These are phyloP conservation scores for Aegilops umbellulata DNA, from an alignment of 176 grass and related monocot genomes.

Conservation along the genomic window DNA sequence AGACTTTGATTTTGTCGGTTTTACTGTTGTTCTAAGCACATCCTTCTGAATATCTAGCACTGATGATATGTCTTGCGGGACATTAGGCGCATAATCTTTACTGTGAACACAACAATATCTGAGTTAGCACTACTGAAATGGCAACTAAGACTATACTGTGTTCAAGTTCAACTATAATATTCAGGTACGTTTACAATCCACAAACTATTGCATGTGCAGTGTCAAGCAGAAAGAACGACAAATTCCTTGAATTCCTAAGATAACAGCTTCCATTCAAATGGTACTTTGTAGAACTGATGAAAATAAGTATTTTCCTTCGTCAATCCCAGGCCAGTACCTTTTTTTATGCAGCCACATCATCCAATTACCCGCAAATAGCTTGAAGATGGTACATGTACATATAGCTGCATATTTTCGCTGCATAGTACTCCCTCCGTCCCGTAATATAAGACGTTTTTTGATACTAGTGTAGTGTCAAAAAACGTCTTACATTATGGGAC, in stretches of 20 bases:
- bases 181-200: background rate
- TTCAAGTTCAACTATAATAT: background rate
- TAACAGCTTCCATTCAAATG: background rate
- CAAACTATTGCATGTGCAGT: background rate
- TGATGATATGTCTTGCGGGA: constrained; percentile 20
- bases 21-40: constrained; percentile 29
- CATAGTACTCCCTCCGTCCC: no score
- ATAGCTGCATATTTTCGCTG: background rate
- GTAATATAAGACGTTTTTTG: no score
- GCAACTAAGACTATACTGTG: background rate
- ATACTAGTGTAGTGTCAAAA: no score
- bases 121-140: constrained; percentile 21
- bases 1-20: constrained; percentile 10
- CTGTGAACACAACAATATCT: constrained; percentile 51
- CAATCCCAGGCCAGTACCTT: background rate
- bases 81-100: constrained; percentile 28
- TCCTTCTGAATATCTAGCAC: constrained; percentile 33
- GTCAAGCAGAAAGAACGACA: background rate
- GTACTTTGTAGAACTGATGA: background rate
- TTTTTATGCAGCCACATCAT: background rate
- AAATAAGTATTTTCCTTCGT: background rate
- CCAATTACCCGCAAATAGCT: background rate
- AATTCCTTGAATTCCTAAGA: background rate
- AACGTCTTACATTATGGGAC: no score
- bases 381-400: background rate